Percentiles rank a stretch among this genome's conserved stretches.
Conservation (phyloP, 1,139 yeast species). For the Yamadazyma trypodendri region DNA sequence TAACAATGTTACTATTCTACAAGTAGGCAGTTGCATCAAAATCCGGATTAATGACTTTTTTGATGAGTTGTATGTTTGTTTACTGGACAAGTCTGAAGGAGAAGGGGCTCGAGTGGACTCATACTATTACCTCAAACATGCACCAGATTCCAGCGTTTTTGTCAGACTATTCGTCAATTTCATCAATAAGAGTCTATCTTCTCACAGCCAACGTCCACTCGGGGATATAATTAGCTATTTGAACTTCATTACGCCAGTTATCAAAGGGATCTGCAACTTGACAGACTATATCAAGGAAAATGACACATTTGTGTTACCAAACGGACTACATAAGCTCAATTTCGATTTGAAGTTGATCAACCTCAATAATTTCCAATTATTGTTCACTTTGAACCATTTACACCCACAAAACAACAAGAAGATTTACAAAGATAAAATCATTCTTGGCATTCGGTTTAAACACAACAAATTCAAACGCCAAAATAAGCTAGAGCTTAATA, state of each 20-base stretch:
- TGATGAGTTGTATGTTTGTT: slow-evolving; percentile 23
- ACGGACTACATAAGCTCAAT: slow-evolving; percentile 32
- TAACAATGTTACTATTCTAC: slow-evolving; percentile 28
- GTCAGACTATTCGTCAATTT: slow-evolving; percentile 24
- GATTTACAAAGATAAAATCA: slow-evolving; percentile 36
- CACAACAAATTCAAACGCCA: slow-evolving; percentile 28
- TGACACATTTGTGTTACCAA: slow-evolving; percentile 20
- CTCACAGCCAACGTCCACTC: slow-evolving; percentile 17
- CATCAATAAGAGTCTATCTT: slow-evolving; percentile 24
- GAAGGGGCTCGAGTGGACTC: slow-evolving; percentile 8
- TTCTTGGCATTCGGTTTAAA: slow-evolving; percentile 31
- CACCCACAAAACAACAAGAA: slow-evolving; percentile 30
- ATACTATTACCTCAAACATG: slow-evolving; percentile 10
- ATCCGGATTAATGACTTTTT: slow-evolving; percentile 30
- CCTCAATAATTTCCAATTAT: slow-evolving; percentile 33
- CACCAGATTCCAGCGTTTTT: slow-evolving; percentile 10
- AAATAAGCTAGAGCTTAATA: slow-evolving; percentile 19
- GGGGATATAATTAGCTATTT: slow-evolving; percentile 34
- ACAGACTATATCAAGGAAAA: slow-evolving; percentile 12
- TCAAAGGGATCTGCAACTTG: slow-evolving; percentile 24
- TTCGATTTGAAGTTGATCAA: slow-evolving; percentile 35
- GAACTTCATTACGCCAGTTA: slow-evolving; percentile 30
- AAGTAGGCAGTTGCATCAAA: slow-evolving; percentile 28
- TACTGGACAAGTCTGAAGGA: slow-evolving; percentile 19
- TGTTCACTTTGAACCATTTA: slow-evolving; percentile 31